These are phyloP conservation scores for Betula pendula DNA, from an alignment of 306 rosid genomes.

Conservation along the genomic window DNA sequence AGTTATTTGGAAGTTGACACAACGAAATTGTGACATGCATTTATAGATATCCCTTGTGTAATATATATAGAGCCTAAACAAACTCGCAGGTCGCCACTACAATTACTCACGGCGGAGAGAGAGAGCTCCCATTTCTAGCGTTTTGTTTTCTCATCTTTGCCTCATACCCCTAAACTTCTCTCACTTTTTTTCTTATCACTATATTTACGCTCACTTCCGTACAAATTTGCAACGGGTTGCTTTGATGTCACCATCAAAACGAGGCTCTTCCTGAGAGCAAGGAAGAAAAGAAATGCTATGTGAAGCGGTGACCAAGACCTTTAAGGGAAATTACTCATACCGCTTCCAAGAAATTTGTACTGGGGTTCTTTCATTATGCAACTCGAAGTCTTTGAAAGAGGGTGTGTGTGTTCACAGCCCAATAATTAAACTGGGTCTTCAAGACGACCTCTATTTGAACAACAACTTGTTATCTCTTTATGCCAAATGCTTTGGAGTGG, in stretches of 20 bases:
- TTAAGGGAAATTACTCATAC: constrained; percentile 26
- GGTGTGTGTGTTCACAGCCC: constrained; percentile 64
- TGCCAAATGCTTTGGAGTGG: constrained; percentile 56
- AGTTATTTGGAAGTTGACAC: no score
- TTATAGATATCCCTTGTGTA: no score
- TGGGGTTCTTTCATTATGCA: constrained; percentile 55
- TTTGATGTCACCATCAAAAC: constrained; percentile 8
- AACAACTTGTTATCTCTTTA: constrained; percentile 58
- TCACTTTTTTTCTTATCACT: not conserved
- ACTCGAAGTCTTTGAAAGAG: constrained; percentile 45
- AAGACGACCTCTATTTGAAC: constrained; percentile 48
- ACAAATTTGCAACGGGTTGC: not conserved
- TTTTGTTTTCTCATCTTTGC: not conserved
- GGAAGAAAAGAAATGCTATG: constrained; percentile 32
- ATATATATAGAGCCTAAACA: no score
- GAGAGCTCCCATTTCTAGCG: not conserved
- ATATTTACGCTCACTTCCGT: not conserved
- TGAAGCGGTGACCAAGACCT: constrained; percentile 31
- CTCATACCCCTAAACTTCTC: not conserved
- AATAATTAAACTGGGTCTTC: constrained; percentile 58
- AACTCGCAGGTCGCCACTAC: no score
- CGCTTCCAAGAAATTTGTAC: constrained; percentile 47
- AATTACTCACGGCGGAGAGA: no score
- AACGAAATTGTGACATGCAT: no score
- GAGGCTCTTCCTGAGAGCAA: not conserved